Evolutionary conservation across 2,329 filamentous ascomycete species (phyloP).

Genomic region (Calonectria fujianensis): DNA sequence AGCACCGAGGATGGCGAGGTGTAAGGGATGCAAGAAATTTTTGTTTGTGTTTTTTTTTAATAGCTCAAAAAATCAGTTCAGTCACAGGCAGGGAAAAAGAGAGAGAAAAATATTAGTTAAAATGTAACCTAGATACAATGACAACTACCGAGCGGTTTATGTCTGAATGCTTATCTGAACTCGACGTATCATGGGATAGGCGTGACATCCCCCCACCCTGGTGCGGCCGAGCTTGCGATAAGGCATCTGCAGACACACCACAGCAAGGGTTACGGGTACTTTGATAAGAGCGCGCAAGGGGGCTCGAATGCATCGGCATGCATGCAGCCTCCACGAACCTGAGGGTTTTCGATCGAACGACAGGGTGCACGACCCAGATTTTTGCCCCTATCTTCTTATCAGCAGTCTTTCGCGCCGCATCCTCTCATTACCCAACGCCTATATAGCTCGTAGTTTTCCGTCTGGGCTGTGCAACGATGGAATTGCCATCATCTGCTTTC

Average conservation of each 20-base stretch:
- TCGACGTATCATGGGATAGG: conserved; percentile 17
- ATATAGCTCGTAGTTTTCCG: conserved; percentile 20
- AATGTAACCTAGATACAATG: conserved; percentile 14
- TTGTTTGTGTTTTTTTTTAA: background rate
- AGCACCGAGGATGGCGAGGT: conserved; percentile 26
- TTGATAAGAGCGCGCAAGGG: conserved; percentile 46
- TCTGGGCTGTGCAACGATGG: background rate
- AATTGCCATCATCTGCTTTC: background rate
- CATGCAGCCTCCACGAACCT: conserved; percentile 22
- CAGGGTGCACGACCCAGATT: conserved; percentile 10
- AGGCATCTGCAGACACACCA: conserved; percentile 37
- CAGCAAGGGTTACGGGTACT: conserved; percentile 24
- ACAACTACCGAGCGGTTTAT: conserved; percentile 28
- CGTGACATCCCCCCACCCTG: conserved; percentile 27
- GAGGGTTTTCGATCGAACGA: conserved; percentile 23
- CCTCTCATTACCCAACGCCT: conserved; percentile 1
- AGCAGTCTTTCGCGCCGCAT: conserved; percentile 2
- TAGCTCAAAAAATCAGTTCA: background rate
- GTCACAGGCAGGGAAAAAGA: background rate
- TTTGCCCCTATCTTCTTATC: conserved; percentile 33
- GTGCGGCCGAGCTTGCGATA: conserved; percentile 18
- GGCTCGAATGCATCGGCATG: conserved; percentile 13
- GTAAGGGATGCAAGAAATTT: background rate
- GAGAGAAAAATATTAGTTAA: background rate
- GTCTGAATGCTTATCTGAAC: conserved; percentile 25